A percentile compares a stretch with the other conserved stretches of the same genome.
phyloP scores from a whole-genome alignment of 306 rosid species.

The Ammopiptanthus mongolicus region DNA sequence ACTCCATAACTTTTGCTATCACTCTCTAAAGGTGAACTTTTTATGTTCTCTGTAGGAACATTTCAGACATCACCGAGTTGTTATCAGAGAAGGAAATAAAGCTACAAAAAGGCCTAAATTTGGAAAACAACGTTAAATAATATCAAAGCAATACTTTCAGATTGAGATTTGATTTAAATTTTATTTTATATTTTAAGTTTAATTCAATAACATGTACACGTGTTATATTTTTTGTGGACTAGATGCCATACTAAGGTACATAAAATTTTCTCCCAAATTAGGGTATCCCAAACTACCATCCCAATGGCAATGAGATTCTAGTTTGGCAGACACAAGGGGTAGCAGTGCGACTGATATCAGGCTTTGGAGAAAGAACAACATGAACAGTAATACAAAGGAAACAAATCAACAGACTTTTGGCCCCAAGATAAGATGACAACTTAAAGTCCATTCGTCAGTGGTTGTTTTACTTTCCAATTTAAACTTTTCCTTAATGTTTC shows the following conservation, averaged over 20 bases:
- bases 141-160: too few relatives aligned
- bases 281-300: conserved; percentile 10
- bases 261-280: background rate
- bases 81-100: conserved; percentile 2
- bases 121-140: too few relatives aligned
- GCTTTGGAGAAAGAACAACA: conserved; percentile 4
- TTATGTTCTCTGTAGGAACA: background rate
- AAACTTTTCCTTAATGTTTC: conserved; percentile 18
- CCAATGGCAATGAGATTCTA: background rate
- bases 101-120: background rate
- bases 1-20: background rate
- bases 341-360: conserved; percentile 3
- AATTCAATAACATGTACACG: background rate
- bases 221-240: background rate
- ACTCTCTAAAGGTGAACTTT: background rate
- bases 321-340: conserved; percentile 14
- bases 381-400: conserved; percentile 1
- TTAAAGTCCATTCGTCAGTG: conserved; percentile 18
- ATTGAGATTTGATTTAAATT: too few relatives aligned
- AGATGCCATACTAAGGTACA: too few relatives aligned
- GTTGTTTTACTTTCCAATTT: conserved; percentile 26
- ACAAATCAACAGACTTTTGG: conserved; percentile 29
- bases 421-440: conserved; percentile 34
- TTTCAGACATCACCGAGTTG: background rate
- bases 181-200: too few relatives aligned